Base-by-base conservation (phyloP, 176 grass and related monocot genomes). In the sorghum (Sorghum bicolor) region DNA sequence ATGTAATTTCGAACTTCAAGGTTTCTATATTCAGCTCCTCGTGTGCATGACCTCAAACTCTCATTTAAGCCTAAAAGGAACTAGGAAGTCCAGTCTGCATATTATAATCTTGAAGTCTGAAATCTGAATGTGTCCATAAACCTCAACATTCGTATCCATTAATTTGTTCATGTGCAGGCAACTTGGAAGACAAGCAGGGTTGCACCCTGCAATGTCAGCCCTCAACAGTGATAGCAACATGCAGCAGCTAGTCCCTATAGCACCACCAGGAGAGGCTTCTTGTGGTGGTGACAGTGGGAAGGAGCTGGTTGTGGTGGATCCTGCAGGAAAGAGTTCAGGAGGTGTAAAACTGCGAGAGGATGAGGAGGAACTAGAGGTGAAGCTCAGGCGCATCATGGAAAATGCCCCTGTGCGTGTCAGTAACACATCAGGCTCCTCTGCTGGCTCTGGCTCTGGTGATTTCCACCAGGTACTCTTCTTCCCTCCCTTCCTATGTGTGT, bases 321-420 rank as follows among this genome's bases (percentile, higher is more conserved):
- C 70, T 15, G 40, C 36, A 32, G 84, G 24, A 17, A 83, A 79
- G n/a, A 81, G 55, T 39, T 70, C 87, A 2, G 88, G 82, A 85
- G 90, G 87, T 41, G 87, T 91, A 67, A 86, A 94, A 83, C 61
- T 99, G 82, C 64, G 96, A 15, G 93, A 96, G 81, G 96, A 99
- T 1, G 91, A 96, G 76, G 93, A 99, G 70, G 96, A 98, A 71
- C 74, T 95, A 29, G 91, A 98, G 86, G 87, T 99, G 37, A 99
- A 96, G 91, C 88, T 99, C 16, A 84, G 96, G 24, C 83, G 93
- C 73, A 96, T 99, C 83, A 99, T 99, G 86, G 93, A 96, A 74
- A 76, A 95, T 15, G 89, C 96, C 17, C 93, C 93, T 3, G 93
- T 99, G 30, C 79, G 89, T 64, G 96, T 99, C 29, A 96, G 80